Evolutionary conservation across 192 early-diverging fungal genomes (phyloP).

Genomic region (Umbelopsis sp.): DNA sequence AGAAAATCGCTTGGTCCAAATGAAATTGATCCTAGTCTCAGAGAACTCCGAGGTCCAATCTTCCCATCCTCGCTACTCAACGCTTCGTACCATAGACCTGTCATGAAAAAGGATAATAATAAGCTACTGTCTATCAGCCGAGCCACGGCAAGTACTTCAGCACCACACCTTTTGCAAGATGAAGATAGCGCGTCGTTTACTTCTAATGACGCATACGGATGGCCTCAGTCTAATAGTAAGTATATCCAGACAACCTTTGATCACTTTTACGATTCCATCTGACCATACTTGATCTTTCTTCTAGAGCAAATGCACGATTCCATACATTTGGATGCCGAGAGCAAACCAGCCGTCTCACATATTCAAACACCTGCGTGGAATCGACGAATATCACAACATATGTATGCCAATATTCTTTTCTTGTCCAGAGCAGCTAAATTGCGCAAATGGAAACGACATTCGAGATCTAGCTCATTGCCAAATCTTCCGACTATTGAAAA

Average conservation of each 20-base stretch:
- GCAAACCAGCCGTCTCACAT: constrained; percentile 4
- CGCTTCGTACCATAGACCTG: neutral
- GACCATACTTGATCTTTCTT: neutral
- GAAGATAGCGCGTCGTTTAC: neutral
- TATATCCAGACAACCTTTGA: neutral
- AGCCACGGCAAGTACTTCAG: neutral
- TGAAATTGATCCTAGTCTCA: constrained; percentile 2
- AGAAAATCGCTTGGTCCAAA: no score
- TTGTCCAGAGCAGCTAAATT: constrained; percentile 1
- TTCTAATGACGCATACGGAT: neutral
- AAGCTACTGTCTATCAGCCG: neutral
- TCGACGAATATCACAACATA: constrained; percentile 9
- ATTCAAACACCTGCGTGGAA: neutral
- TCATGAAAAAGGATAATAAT: neutral
- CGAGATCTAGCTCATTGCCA: neutral
- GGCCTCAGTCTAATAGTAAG: neutral
- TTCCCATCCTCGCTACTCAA: neutral
- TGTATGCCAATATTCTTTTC: constrained; percentile 9
- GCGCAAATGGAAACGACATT: neutral
- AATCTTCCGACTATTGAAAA: neutral
- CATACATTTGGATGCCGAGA: neutral
- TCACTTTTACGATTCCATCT: no score
- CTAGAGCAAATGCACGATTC: constrained; percentile 10
- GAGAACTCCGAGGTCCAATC: neutral
- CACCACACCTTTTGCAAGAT: constrained; percentile 6